Percentiles rank a stretch among this genome's conserved stretches.
Evolutionary conservation across 331 rosid genomes (phyloP).

Genomic region (Pyracantha coccinea): DNA sequence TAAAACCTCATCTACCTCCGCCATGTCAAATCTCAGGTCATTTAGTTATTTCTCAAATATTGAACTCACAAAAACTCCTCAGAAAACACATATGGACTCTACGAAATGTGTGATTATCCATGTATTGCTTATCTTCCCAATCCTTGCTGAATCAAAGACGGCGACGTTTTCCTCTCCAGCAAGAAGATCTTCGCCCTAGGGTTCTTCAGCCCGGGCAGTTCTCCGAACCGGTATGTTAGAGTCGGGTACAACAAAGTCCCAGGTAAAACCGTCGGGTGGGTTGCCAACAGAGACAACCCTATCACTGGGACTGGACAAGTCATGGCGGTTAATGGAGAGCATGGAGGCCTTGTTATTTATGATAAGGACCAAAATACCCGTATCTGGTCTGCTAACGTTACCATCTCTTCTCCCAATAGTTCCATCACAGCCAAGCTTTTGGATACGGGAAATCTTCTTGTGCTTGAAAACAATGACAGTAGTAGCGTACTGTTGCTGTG

Average conservation of each 20-base stretch:
- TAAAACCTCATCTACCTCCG: too few species aligned
- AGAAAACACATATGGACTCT: too few species aligned
- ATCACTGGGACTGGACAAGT: constrained; percentile 25
- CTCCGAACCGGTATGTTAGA: constrained; percentile 45
- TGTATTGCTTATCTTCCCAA: neutral
- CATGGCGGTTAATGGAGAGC: constrained; percentile 11
- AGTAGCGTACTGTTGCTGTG: neutral
- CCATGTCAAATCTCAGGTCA: too few species aligned
- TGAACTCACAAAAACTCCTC: too few species aligned
- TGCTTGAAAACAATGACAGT: neutral
- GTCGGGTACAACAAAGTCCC: constrained; percentile 41
- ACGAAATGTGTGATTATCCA: too few species aligned
- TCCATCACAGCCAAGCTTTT: constrained; percentile 16
- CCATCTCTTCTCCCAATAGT: neutral
- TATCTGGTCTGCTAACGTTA: constrained; percentile 26
- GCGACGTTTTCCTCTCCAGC: constrained; percentile 29
- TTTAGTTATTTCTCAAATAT: too few species aligned
- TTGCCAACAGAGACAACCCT: constrained; percentile 51
- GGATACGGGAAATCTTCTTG: constrained; percentile 27
- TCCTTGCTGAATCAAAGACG: constrained; percentile 26
- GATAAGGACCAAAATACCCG: neutral
- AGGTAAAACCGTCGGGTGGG: constrained; percentile 40
- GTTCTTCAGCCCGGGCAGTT: constrained; percentile 42
- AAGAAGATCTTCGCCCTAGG: constrained; percentile 37
- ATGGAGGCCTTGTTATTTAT: constrained; percentile 33